Percentiles rank a stretch among this genome's conserved stretches.
phyloP scores from a whole-genome alignment of 1,284 basidiomycete species.

The Malassezia nana region DNA sequence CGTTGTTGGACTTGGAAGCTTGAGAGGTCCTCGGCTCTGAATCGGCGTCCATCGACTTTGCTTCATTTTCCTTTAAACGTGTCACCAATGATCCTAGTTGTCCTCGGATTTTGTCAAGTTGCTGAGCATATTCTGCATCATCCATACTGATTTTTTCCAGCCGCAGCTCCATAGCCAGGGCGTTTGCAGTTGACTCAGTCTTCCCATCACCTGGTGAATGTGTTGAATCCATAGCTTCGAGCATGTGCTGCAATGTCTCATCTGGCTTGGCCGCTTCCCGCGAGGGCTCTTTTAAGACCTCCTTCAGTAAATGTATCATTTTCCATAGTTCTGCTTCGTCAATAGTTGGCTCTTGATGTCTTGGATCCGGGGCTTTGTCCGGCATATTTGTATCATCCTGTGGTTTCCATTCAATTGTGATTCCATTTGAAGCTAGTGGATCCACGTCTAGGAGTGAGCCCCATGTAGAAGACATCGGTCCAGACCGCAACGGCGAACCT shows the following conservation, averaged over 20 bases:
- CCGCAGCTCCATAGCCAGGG: not conserved
- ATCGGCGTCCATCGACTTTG: not conserved
- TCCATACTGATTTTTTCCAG: slow-evolving; percentile 12
- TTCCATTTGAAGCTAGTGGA: not conserved
- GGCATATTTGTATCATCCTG: not conserved
- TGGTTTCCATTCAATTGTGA: not conserved
- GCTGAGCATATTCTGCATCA: slow-evolving; percentile 15
- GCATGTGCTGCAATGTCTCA: not conserved
- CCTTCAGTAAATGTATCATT: slow-evolving; percentile 1
- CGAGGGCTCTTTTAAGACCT: not conserved
- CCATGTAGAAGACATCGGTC: not conserved
- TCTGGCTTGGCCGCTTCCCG: not conserved
- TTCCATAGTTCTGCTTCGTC: slow-evolving; percentile 2
- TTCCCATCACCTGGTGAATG: not conserved
- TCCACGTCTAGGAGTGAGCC: not conserved
- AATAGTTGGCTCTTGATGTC: not conserved
- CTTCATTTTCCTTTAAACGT: not conserved
- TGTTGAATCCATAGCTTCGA: not conserved
- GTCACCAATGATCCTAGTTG: slow-evolving; percentile 11
- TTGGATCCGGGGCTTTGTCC: not conserved
- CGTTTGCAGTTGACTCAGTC: not conserved
- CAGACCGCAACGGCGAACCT: not conserved
- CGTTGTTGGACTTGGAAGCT: not conserved
- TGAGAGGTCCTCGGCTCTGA: not conserved
- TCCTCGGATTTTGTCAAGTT: slow-evolving; percentile 7